Conservation (phyloP, 495 filamentous ascomycete genomes). For the Podospora conica region DNA sequence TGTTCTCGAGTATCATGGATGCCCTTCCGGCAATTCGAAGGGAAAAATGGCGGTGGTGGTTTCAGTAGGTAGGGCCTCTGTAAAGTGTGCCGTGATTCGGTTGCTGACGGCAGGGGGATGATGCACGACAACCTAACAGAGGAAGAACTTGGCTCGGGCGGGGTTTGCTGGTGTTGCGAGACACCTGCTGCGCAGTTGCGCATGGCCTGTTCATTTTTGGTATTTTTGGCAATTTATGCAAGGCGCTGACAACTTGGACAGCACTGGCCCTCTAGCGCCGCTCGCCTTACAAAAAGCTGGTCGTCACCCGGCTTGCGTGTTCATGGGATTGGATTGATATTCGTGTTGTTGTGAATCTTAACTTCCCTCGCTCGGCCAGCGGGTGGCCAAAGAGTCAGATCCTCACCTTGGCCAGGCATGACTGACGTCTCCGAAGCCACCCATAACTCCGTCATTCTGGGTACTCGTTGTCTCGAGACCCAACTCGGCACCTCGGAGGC, state of each 20-base stretch:
- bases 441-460: not conserved
- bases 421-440: not conserved
- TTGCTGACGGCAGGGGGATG: not conserved
- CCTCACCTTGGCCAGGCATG: not conserved
- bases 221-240: not conserved
- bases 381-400: not conserved
- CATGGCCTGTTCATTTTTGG: not conserved
- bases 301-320: not conserved
- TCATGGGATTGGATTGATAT: not conserved
- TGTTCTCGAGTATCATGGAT: not conserved
- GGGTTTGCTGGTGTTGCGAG: not conserved
- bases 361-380: not conserved
- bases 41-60: not conserved
- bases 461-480: not conserved
- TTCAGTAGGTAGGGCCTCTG: too few relatives aligned
- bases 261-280: not conserved
- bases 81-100: not conserved
- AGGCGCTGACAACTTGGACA: not conserved
- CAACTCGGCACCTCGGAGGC: not conserved
- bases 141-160: not conserved
- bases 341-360: not conserved
- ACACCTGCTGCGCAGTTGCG: slow-evolving; percentile 9
- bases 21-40: not conserved
- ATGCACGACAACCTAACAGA: not conserved
- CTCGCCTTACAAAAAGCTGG: not conserved